Evolutionary conservation across 192 early-diverging fungal species (phyloP), one percentile per base, ranked within the genome.

Genomic region (Coemansia sp.): DNA sequence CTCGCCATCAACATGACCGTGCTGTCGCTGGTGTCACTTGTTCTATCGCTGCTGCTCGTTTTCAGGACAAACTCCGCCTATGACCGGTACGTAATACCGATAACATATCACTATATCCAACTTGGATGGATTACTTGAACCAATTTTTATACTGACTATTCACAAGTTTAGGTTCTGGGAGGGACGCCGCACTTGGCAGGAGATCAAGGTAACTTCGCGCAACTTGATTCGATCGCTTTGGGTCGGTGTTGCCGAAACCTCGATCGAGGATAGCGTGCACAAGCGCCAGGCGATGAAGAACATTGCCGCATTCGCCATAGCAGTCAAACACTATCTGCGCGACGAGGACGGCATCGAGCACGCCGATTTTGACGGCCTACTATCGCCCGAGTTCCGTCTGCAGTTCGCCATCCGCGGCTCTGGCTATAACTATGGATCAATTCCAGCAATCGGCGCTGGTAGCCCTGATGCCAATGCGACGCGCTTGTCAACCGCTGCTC

Each of bases 291-390:
- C 92, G 60, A 84, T 87, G 59, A 91, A 94, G 79, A 89, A 93
- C 72, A 74, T 98, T 11, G 83, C 92, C 0, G 94, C 92, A 6
- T 95, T 91, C 72, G 86, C 89, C 37, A 80, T 91, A 45, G 85
- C 91, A 1, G 88, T 88, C 45, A 98, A 95, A 85, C 91, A 95
- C 69, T 91, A 92, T 64, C 83, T 97, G 35, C 89, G 94, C 36
- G 86, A 87, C 64, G 91, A 97, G 66, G 77, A 86, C 33, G 88
- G 88, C 13, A 76, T 86, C 59, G 74, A 87, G 11, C 87, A 91
- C 50, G 80, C 85, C 0, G 95, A 97, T 64, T 86, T 92, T 63
- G 84, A 88, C 64, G 85, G 85, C 2, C 74, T 91, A 51, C 45
- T 84, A 69, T 69, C 81, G 29, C 71, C 77, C 40, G 77, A 74